Evolutionary conservation across 345 rosid genomes (phyloP).

Genomic region (Rhizophora mangle): DNA sequence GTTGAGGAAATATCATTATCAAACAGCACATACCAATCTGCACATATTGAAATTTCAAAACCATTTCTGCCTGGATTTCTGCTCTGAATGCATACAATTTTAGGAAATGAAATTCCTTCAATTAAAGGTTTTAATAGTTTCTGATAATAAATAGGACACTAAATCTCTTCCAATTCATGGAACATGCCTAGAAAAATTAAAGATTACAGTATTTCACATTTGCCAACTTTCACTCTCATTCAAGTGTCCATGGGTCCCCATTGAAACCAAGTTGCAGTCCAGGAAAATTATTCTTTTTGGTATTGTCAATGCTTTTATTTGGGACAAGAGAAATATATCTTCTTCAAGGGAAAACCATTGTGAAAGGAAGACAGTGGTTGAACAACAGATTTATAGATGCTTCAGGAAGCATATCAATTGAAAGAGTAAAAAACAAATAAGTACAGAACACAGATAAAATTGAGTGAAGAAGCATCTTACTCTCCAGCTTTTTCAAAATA

Average conservation of each 20-base stretch:
- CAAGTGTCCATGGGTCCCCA: too few relatives aligned
- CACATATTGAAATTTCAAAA: not conserved
- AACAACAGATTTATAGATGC: constrained; percentile 9
- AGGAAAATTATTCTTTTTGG: not conserved
- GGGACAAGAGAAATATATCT: not conserved
- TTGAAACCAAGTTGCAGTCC: not conserved
- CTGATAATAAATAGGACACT: not conserved
- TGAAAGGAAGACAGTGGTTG: not conserved
- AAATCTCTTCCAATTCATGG: not conserved
- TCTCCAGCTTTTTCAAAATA: constrained; percentile 87
- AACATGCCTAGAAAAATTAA: not conserved
- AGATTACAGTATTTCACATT: too few relatives aligned
- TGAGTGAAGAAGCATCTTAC: constrained; percentile 46
- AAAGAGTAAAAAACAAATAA: constrained; percentile 3
- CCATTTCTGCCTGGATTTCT: not conserved
- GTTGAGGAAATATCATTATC: not conserved
- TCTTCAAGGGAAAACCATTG: too few relatives aligned
- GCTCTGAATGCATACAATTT: constrained; percentile 1
- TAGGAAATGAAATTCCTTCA: constrained; percentile 1
- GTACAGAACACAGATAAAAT: not conserved
- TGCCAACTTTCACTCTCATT: too few relatives aligned
- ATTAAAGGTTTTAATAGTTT: not conserved
- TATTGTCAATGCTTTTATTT: not conserved
- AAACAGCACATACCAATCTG: not conserved
- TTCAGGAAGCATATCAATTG: constrained; percentile 4